These are phyloP conservation scores for Dalbergia oliveri DNA, from an alignment of 306 rosid genomes.

Conservation along the genomic window DNA sequence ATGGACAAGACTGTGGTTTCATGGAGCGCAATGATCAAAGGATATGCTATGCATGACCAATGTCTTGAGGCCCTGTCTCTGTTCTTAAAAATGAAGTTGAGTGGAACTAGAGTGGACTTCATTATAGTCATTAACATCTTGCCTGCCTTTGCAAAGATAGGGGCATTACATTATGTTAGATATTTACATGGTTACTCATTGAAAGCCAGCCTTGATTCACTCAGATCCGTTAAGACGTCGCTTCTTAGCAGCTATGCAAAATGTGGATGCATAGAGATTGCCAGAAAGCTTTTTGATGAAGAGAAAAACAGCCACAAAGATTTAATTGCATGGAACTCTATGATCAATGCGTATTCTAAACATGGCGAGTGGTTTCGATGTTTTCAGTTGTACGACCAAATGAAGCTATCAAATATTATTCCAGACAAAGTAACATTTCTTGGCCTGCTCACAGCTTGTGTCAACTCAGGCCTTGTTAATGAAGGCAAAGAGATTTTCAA, in stretches of 20 bases:
- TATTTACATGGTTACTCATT: constrained; percentile 70
- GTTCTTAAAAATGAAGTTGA: constrained; percentile 62
- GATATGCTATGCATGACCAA: constrained; percentile 59
- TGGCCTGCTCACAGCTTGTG: constrained; percentile 76
- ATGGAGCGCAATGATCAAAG: constrained; percentile 84
- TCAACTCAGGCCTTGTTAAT: constrained; percentile 73
- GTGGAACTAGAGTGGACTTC: constrained; percentile 63
- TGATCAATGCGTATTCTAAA: constrained; percentile 73
- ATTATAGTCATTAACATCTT: constrained; percentile 66
- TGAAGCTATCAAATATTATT: constrained; percentile 59
- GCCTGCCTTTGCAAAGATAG: constrained; percentile 76
- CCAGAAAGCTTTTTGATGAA: constrained; percentile 71
- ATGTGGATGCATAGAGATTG: constrained; percentile 80
- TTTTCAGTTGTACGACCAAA: constrained; percentile 63
- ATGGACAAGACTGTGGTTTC: constrained; percentile 65
- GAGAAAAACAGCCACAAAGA: constrained; percentile 62
- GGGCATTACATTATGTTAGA: constrained; percentile 76
- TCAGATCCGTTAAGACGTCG: constrained; percentile 65
- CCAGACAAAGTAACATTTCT: constrained; percentile 80
- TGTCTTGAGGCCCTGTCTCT: constrained; percentile 65
- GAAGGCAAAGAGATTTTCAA: constrained; percentile 65
- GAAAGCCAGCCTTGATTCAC: constrained; percentile 67
- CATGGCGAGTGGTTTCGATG: constrained; percentile 72
- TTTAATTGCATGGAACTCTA: constrained; percentile 80
- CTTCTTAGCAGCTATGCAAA: constrained; percentile 80